Base-by-base conservation (phyloP, 768 basidiomycete species). In the Russula ochroleuca region DNA sequence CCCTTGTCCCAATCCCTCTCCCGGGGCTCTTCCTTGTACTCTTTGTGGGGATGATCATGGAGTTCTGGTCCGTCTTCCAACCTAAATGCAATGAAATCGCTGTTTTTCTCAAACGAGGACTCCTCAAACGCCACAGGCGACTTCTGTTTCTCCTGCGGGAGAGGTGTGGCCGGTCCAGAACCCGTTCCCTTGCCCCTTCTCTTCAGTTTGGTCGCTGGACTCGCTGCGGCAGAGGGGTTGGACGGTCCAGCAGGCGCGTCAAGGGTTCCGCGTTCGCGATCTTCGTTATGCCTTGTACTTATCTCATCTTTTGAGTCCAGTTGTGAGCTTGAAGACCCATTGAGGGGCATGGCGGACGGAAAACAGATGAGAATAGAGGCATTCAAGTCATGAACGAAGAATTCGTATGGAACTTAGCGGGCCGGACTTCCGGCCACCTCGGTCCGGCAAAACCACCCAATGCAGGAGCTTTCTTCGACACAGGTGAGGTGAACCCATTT, bases 41-140 rank as follows among this genome's bases (percentile, higher is more conserved):
- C 57, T 45, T 56, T 40, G 43, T 25, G 33, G 17, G 38, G 69
- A 14, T 63, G 71, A 56, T 71, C 72, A 37, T 67, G 65, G 35
- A 61, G 64, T 3, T 67, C 64, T 51, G 37, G 38, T 2, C 57
- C 58, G 48, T 73, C 59, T 3, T 67, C 62, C 10, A 19, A 48
- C 7, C 43, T 51, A 21, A 66, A 64, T 35, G 62, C 61, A 45
- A 66, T 63, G 5, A 66, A 66, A 52, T 66, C 65, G 50, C 45
- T 23, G 19, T 63, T 63, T n/a, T 53, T 57, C 31, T 64, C 57
- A 11, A 66, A 66, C 0, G 65, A 63, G 15, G 56, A 23, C n/a
- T 65, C 59, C 8, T 31, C 40, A 8, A 37, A 15, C 1, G 31
- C 17, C 5, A 19, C n/a, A 10, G 48, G 33, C 7, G 15, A 50